Conservation (phyloP, 2,329 filamentous ascomycete species). For the Huntiella abstrusa region DNA sequence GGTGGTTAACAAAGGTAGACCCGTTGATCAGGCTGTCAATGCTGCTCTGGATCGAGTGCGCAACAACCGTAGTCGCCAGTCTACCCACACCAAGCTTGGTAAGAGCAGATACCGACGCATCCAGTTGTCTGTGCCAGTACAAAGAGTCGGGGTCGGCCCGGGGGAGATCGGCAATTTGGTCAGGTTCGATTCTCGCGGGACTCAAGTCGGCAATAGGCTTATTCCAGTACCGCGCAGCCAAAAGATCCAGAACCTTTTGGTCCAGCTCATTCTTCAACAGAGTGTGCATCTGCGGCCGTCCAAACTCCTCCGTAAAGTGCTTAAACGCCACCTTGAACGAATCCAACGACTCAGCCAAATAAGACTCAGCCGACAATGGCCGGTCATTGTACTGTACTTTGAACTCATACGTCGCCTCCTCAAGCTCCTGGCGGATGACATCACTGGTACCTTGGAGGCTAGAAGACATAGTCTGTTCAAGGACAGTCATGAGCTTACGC, state of each 20-base stretch:
- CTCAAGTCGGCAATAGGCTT: conserved; percentile 76
- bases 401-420: conserved; percentile 95
- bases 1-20: conserved; percentile 77
- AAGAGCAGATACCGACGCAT: conserved; percentile 73
- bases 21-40: conserved; percentile 59
- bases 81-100: conserved; percentile 90
- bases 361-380: conserved; percentile 84
- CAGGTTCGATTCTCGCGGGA: conserved; percentile 43
- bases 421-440: conserved; percentile 82
- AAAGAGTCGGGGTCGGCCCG: conserved; percentile 70
- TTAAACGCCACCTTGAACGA: conserved; percentile 97
- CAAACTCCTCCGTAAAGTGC: conserved; percentile 76
- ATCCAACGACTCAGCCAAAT: conserved; percentile 85
- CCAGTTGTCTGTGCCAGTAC: conserved; percentile 88
- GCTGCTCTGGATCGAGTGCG: conserved; percentile 67
- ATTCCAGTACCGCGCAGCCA: conserved; percentile 95
- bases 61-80: conserved; percentile 78
- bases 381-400: conserved; percentile 99
- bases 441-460: conserved; percentile 79
- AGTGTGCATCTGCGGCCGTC: conserved; percentile 71
- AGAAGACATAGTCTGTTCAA: conserved; percentile 92
- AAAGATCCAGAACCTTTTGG: conserved; percentile 79
- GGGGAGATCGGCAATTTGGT: conserved; percentile 59
- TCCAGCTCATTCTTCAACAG: conserved; percentile 84
- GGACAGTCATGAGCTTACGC: conserved; percentile 90